Percentiles rank a stretch among this genome's conserved stretches.
These are phyloP conservation scores for Sphaerulina musiva DNA, from an alignment of 2,329 filamentous ascomycete species.

Conservation along the genomic window DNA sequence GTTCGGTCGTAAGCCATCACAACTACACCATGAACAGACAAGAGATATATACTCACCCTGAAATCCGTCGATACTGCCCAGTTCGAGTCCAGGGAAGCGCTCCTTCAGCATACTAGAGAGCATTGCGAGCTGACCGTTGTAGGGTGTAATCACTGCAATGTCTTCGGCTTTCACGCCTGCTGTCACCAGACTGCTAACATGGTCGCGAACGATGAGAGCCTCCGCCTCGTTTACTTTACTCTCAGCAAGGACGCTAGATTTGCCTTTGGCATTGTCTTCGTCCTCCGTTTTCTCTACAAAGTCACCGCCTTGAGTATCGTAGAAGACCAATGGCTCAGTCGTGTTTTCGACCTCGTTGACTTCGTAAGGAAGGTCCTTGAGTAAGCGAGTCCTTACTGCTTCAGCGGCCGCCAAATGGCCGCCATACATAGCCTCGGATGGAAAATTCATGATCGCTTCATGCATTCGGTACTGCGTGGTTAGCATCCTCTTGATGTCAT, in stretches of 20 bases:
- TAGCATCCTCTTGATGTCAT: constrained; percentile 83
- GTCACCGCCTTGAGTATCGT: constrained; percentile 92
- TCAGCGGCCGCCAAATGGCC: constrained; percentile 74
- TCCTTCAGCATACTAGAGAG: constrained; percentile 73
- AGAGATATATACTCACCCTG: constrained; percentile 43
- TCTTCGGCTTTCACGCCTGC: constrained; percentile 76
- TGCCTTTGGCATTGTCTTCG: constrained; percentile 47
- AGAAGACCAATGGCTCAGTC: constrained; percentile 79
- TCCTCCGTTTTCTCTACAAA: constrained; percentile 65
- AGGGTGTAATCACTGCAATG: constrained; percentile 90
- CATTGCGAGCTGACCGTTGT: constrained; percentile 84
- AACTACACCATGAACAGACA: neutral
- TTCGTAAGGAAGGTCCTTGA: constrained; percentile 71
- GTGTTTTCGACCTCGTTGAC: constrained; percentile 81
- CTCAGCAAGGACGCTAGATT: constrained; percentile 55
- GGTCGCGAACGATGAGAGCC: constrained; percentile 68
- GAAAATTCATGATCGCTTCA: constrained; percentile 88
- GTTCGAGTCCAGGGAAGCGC: constrained; percentile 72
- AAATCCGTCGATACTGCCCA: constrained; percentile 96
- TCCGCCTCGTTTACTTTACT: constrained; percentile 93
- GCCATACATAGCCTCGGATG: constrained; percentile 82
- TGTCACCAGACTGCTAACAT: constrained; percentile 68
- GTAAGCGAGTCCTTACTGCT: constrained; percentile 64
- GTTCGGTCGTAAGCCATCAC: neutral
- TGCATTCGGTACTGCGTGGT: constrained; percentile 99